Conservation (phyloP, 2,329 filamentous ascomycete genomes). For the Metarhizium robertsii region DNA sequence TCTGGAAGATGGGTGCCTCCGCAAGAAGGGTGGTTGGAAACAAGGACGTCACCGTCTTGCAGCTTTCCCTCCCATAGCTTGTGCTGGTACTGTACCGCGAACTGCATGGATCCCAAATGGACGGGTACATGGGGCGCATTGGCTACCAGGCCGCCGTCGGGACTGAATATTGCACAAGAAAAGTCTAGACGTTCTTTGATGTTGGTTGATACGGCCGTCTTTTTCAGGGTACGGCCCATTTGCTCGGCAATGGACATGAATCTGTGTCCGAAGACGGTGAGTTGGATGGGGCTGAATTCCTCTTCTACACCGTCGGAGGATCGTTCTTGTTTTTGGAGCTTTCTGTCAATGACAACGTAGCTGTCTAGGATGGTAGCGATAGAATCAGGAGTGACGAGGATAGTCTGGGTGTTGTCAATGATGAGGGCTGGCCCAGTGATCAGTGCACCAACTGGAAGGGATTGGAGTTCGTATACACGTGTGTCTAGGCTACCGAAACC, state of each 20-base stretch:
- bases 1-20: constrained; percentile 30
- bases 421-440: constrained; percentile 37
- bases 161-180: constrained; percentile 71
- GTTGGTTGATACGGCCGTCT: constrained; percentile 68
- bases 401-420: constrained; percentile 63
- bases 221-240: constrained; percentile 72
- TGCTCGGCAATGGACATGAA: constrained; percentile 83
- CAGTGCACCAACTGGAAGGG: constrained; percentile 8
- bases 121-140: constrained; percentile 71
- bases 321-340: neutral
- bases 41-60: constrained; percentile 24
- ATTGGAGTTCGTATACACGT: constrained; percentile 15
- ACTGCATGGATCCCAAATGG: constrained; percentile 72
- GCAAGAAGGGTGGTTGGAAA: constrained; percentile 24
- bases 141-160: constrained; percentile 61
- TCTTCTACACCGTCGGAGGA: constrained; percentile 5
- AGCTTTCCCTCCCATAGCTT: constrained; percentile 51
- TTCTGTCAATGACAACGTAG: constrained; percentile 23
- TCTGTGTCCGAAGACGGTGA: constrained; percentile 69
- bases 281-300: constrained; percentile 47
- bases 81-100: constrained; percentile 61
- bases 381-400: constrained; percentile 49
- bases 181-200: constrained; percentile 77
- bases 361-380: constrained; percentile 24
- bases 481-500: constrained; percentile 15